Evolutionary conservation across 257 asterid genomes (phyloP).

Genomic region (Nicotiana benthamiana): DNA sequence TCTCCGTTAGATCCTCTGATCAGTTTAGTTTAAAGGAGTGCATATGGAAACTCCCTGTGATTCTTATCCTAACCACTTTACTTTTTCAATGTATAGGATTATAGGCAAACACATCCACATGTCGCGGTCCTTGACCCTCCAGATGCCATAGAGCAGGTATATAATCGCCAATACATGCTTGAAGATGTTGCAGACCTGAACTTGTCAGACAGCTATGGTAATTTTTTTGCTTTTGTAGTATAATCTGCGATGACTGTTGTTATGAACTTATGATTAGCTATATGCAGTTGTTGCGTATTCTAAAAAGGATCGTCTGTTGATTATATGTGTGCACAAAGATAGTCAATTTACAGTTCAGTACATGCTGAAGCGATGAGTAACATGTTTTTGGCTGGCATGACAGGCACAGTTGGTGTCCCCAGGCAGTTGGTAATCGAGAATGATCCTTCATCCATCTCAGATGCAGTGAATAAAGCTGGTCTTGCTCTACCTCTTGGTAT

Average conservation of each 20-base stretch:
- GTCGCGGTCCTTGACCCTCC: conserved; percentile 99
- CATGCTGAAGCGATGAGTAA: background rate
- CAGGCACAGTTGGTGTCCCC: conserved; percentile 69
- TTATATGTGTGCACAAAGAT: background rate
- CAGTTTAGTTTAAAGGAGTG: background rate
- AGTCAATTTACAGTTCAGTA: background rate
- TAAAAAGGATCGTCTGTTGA: background rate
- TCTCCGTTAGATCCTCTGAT: background rate
- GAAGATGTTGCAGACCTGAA: conserved; percentile 86
- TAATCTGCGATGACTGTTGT: background rate
- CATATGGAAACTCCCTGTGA: background rate
- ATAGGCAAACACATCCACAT: conserved; percentile 77
- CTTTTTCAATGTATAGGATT: conserved; percentile 40
- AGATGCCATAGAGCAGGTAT: conserved; percentile 75
- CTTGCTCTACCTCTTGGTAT: conserved; percentile 70
- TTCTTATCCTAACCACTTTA: background rate
- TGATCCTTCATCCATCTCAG: conserved; percentile 49
- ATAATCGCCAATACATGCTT: conserved; percentile 92
- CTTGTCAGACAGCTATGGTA: conserved; percentile 69
- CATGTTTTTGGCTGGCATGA: background rate
- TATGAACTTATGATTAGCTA: background rate
- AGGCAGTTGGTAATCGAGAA: conserved; percentile 65
- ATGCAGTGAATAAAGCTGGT: conserved; percentile 64
- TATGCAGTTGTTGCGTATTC: background rate
- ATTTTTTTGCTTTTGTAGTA: conserved; percentile 1